phyloP scores from a whole-genome alignment of 805 yeast species.

The Lachancea fermentati region DNA sequence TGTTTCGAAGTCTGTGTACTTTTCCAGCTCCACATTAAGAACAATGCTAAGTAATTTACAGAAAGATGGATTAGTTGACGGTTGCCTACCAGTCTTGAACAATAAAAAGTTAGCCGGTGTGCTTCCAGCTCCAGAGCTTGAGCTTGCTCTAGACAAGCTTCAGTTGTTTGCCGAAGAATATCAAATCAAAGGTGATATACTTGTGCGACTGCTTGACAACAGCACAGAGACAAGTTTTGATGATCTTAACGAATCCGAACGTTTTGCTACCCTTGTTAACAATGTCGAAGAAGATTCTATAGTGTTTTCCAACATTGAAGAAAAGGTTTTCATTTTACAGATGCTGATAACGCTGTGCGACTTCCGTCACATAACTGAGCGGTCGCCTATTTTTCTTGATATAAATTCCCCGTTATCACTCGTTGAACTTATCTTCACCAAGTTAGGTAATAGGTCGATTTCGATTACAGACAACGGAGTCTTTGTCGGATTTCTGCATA shows the following conservation, averaged over 20 bases:
- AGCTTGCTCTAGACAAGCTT: slow-evolving; percentile 41
- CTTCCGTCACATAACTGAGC: slow-evolving; percentile 39
- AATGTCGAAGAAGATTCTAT: not conserved
- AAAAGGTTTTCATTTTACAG: slow-evolving; percentile 7
- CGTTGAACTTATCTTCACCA: slow-evolving; percentile 46
- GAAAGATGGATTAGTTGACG: slow-evolving; percentile 41
- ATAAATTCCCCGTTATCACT: slow-evolving; percentile 43
- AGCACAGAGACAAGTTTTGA: not conserved
- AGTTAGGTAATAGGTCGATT: slow-evolving; percentile 45
- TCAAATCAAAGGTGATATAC: slow-evolving; percentile 2
- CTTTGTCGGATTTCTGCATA: slow-evolving; percentile 48
- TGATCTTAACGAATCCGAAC: not conserved
- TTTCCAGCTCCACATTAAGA: slow-evolving; percentile 32
- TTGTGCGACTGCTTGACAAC: slow-evolving; percentile 4
- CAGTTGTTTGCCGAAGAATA: slow-evolving; percentile 5
- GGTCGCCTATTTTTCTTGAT: slow-evolving; percentile 43
- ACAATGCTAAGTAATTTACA: slow-evolving; percentile 36
- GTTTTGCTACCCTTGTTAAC: not conserved
- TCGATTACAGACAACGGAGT: slow-evolving; percentile 43
- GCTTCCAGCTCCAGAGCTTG: slow-evolving; percentile 46
- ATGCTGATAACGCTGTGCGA: slow-evolving; percentile 32
- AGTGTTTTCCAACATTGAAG: not conserved
- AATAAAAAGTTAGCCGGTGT: slow-evolving; percentile 38
- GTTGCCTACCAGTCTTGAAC: slow-evolving; percentile 45
- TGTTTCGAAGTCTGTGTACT: slow-evolving; percentile 33